Percentiles rank a stretch among this genome's conserved stretches.
Conservation (phyloP, 2,329 filamentous ascomycete genomes). For the Hypoxylon rubiginosum region DNA sequence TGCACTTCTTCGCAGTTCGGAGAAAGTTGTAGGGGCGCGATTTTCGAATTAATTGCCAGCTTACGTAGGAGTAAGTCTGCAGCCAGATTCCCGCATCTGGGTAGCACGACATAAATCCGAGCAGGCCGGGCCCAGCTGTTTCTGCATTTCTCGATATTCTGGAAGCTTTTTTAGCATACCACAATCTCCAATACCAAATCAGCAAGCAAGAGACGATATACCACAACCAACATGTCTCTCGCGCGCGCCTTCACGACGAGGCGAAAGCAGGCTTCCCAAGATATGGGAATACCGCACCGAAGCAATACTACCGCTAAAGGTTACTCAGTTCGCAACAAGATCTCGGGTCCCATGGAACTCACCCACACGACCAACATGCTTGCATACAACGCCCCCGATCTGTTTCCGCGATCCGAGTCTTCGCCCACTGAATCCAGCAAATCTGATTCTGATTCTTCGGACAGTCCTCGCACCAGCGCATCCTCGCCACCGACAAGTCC, state of each 20-base stretch:
- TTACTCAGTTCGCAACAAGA: constrained; percentile 73
- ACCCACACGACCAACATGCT: constrained; percentile 97
- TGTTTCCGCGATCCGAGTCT: constrained; percentile 66
- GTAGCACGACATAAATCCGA: constrained; percentile 40
- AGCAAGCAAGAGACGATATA: constrained; percentile 12
- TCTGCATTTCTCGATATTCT: constrained; percentile 34
- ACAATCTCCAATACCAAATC: constrained; percentile 14
- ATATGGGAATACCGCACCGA: constrained; percentile 60
- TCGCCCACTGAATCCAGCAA: constrained; percentile 65
- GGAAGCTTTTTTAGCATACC: constrained; percentile 25
- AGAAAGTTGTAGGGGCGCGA: constrained; percentile 29
- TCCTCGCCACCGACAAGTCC: constrained; percentile 78
- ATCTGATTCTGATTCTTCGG: constrained; percentile 78
- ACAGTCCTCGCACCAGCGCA: constrained; percentile 68
- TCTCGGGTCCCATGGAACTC: constrained; percentile 88
- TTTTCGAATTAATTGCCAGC: constrained; percentile 28
- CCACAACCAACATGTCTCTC: constrained; percentile 66
- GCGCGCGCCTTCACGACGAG: constrained; percentile 80
- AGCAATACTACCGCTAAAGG: constrained; percentile 64
- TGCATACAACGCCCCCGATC: constrained; percentile 92
- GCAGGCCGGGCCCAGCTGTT: constrained; percentile 20
- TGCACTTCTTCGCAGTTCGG: constrained; percentile 13
- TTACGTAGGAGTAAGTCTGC: constrained; percentile 24
- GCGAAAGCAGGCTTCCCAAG: constrained; percentile 70
- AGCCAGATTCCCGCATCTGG: constrained; percentile 32